Base-by-base conservation (phyloP, 2,329 filamentous ascomycete genomes). In the Fusarium tupiense region DNA sequence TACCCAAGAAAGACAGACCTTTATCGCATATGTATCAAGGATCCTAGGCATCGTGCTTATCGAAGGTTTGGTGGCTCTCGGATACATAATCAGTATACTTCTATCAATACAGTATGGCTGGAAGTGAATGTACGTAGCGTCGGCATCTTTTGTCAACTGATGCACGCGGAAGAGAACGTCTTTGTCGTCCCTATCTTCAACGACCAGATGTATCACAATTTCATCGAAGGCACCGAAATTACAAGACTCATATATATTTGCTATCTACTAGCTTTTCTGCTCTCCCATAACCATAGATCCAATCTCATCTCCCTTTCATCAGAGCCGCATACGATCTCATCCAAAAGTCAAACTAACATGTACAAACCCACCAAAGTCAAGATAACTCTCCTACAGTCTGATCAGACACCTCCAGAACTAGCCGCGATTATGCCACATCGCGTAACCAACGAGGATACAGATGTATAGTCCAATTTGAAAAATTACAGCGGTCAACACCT, bases 151-250 rank as follows among this genome's bases (percentile, higher is more conserved):
- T 29, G 19, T 29, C 19, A 47, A 47, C 19, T 22, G 4, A 47
- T 5, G 3, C 12, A 29, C 8, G 6, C 7, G 8, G 8, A 16
- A 6, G 6, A 1, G 8, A 6, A 47, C 3, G 4, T 11, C 24
- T 22, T 29, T 16, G 1, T 26, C 3, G 6, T 8, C 24, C 22
- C 4, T 16, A 16, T 3, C 8, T 4, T 29, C 19, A 22, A 8
- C 3, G 26, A 5, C 4, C 0, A 2, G 8, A 47, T 26, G 0
- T 16, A 22, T 29, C 13, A 47, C 19, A 2, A 16, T 1, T 47
- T 14, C 4, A 14, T 13, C 0, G 24, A 22, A 8, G 6, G 0
- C 6, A 11, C 3, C 0, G 0, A 22, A 0, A 22, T 47, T 47
- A 22, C 26, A 29, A 29, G 4, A 29, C 6, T 29, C 9, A 14